Base-by-base conservation (phyloP, 257 asterid species). In the Nemophila menziesii region DNA sequence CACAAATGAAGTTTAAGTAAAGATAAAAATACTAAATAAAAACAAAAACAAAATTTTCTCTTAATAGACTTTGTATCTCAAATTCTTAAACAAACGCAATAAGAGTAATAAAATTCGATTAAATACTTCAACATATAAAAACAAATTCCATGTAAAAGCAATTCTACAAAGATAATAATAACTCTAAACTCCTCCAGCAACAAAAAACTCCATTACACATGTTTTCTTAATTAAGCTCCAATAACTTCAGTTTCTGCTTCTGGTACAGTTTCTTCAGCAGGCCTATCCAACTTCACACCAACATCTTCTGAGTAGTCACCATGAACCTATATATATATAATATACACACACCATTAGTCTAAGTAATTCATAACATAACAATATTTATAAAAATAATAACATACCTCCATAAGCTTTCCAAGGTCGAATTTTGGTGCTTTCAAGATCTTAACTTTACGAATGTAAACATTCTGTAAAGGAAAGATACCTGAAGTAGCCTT, bases 391-490 rank as follows among this genome's bases (percentile, higher is more conserved):
- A 15, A 4, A 21, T 39, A 39, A 1, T 29, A 29, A 47, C 51
- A 38, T 44, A 22, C 87, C 72, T 77, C 87, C 87, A 77, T 77
- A 57, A 77, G 46, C 69, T 51, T 73, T 48, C 80, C 67, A 23
- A 77, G 75, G 56, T 77, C 87, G 13, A 77, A 77, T 22, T 77
- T 77, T 37, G 87, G 87, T 20, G 87, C 80, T 43, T 77, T 73
- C 63, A 77, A 58, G 51, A 77, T 77, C 63, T 77, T 77, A 34
- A 77, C 87, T 61, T 77, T 77, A 57, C 82, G 65, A 43, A 73
- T 73, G 20, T 49, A 77, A 33, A 76, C 85, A 40, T 76, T 72
- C 69, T 76, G 85, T 29, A 76, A 68, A 2, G 86, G 85, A 26
- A 66, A 76, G 55, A 76, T 76, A 45, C 81, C 53, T 16, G 74